Conservation (phyloP, 2,329 filamentous ascomycete genomes). For the Cercospora sesami region DNA sequence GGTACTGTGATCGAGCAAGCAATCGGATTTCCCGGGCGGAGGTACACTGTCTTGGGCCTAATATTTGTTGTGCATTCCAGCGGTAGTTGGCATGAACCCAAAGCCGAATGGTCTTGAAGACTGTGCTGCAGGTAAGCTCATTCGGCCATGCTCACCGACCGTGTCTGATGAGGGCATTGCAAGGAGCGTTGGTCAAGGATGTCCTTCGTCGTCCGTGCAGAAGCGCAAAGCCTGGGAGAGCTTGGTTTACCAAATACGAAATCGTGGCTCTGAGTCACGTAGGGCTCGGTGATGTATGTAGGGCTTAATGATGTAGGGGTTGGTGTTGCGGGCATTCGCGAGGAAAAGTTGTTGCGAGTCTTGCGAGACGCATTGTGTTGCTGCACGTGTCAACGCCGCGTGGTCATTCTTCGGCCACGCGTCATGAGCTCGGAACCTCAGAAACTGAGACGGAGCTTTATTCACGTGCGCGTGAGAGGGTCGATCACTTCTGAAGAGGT, state of each 20-base stretch:
- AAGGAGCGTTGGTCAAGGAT: background rate
- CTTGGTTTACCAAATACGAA: background rate
- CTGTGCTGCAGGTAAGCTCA: background rate
- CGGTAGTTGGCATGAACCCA: background rate
- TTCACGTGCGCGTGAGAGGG: background rate
- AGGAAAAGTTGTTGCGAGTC: background rate
- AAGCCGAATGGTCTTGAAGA: background rate
- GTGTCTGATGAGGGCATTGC: background rate
- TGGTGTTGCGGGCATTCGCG: background rate
- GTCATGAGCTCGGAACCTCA: background rate
- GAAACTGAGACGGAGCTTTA: background rate
- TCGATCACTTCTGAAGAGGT: background rate
- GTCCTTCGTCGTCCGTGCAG: background rate
- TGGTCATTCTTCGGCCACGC: background rate
- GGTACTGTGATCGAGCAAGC: too few relatives aligned
- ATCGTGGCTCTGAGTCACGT: background rate
- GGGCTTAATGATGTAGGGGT: background rate
- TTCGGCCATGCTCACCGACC: background rate
- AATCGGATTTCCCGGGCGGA: too few relatives aligned
- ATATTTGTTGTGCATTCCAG: too few relatives aligned
- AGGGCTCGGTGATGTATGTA: background rate
- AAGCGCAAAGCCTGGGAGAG: background rate
- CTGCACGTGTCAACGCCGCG: conserved; percentile 3
- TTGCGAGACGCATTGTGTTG: background rate
- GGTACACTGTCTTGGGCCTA: too few relatives aligned